Evolutionary conservation across 2,329 filamentous ascomycete genomes (phyloP).

Genomic region (Parascedosporium putredinis): DNA sequence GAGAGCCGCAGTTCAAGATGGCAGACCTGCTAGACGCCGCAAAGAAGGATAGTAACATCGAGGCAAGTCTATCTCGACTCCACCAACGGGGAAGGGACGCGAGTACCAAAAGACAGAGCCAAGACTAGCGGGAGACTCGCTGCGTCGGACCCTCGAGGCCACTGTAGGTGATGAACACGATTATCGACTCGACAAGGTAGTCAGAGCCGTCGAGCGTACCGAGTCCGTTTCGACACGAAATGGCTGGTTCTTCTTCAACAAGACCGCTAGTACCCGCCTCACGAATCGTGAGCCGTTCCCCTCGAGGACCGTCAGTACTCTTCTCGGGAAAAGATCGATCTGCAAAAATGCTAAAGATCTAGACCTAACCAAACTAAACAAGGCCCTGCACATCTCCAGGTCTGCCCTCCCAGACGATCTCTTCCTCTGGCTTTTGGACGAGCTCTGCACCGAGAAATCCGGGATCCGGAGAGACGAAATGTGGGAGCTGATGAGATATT

Average conservation of each 20-base stretch:
- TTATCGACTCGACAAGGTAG: conserved; percentile 11
- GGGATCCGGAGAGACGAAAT: conserved; percentile 12
- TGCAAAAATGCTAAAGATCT: not conserved
- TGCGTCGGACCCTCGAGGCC: conserved; percentile 6
- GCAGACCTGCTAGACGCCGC: conserved; percentile 51
- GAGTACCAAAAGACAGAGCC: not conserved
- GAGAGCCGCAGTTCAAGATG: conserved; percentile 38
- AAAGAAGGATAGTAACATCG: conserved; percentile 45
- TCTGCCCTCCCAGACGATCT: conserved; percentile 48
- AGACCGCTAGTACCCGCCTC: not conserved
- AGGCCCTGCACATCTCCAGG: conserved; percentile 1
- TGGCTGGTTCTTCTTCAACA: conserved; percentile 40
- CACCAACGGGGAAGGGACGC: conserved; percentile 2
- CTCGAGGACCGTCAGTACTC: not conserved
- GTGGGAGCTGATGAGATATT: conserved; percentile 42
- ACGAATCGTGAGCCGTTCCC: conserved; percentile 2
- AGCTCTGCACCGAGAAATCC: conserved; percentile 40
- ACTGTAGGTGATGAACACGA: conserved; percentile 9
- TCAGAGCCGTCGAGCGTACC: conserved; percentile 41
- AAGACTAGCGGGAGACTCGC: conserved; percentile 8
- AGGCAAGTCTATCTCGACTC: conserved; percentile 36
- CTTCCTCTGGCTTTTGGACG: conserved; percentile 54
- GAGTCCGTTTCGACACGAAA: conserved; percentile 25
- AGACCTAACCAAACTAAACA: not conserved
- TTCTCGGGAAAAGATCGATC: not conserved